Conservation (phyloP, 306 rosid species). For the Phaseolus lunatus region DNA sequence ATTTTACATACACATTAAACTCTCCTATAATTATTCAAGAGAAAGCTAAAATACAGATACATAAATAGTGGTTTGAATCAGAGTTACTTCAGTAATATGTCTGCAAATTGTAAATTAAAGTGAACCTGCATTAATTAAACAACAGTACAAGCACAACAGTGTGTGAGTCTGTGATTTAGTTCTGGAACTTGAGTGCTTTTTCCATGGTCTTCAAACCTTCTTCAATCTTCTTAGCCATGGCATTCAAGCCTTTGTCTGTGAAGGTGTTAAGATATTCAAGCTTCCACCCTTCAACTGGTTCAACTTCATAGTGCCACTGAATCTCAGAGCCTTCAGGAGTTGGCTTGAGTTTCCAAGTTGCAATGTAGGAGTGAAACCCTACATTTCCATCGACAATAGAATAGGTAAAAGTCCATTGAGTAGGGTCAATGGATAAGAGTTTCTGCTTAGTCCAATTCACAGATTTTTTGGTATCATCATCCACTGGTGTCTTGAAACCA, state of each 20-base stretch:
- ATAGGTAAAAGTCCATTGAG: slow-evolving; percentile 35
- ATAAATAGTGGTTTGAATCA: no score
- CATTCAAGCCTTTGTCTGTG: slow-evolving; percentile 52
- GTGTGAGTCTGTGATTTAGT: no score
- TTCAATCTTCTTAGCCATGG: slow-evolving; percentile 64
- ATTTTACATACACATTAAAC: no score
- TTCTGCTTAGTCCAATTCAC: slow-evolving; percentile 70
- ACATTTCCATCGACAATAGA: slow-evolving; percentile 62
- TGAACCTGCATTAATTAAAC: no score
- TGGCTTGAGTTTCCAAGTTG: slow-evolving; percentile 43
- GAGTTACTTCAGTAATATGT: no score
- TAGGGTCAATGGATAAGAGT: slow-evolving; percentile 53
- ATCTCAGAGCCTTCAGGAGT: slow-evolving; percentile 49
- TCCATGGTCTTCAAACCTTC: slow-evolving; percentile 51
- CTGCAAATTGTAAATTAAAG: no score
- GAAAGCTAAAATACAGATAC: no score
- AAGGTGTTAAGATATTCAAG: slow-evolving; percentile 52
- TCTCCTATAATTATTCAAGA: no score
- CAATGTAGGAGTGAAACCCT: slow-evolving; percentile 58
- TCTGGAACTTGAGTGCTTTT: slow-evolving; percentile 29
- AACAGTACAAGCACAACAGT: no score
- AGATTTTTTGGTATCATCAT: neutral
- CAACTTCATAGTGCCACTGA: slow-evolving; percentile 67
- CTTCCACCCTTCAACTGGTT: slow-evolving; percentile 65
- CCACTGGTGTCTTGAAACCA: slow-evolving; percentile 63